A percentile compares a stretch with the other conserved stretches of the same genome.
Conservation (phyloP, 1,284 basidiomycete species). For the Cryptococcus wingfieldii region DNA sequence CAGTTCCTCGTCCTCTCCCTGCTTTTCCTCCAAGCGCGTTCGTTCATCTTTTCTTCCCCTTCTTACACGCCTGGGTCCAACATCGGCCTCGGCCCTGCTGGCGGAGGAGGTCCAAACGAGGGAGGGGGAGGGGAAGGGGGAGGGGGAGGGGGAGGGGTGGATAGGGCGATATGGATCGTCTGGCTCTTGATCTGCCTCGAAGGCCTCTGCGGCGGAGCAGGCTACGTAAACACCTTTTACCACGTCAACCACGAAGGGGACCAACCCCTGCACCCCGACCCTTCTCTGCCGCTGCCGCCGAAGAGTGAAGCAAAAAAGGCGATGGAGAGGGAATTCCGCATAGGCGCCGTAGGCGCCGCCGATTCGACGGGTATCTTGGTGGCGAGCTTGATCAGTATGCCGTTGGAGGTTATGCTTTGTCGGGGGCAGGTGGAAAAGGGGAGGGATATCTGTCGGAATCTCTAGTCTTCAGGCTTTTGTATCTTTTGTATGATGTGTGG, state of each 20-base stretch:
- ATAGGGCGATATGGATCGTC: conserved; percentile 60
- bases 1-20: conserved; percentile 61
- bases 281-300: no score
- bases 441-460: conserved; percentile 64
- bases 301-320: conserved; percentile 21
- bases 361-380: conserved; percentile 59
- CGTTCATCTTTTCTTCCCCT: conserved; percentile 40
- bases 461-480: conserved; percentile 48
- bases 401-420: conserved; percentile 76
- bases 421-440: conserved; percentile 67
- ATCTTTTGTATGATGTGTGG: neutral
- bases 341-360: conserved; percentile 69
- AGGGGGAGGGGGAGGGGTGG: conserved; percentile 33
- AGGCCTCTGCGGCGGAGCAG: conserved; percentile 82
- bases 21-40: conserved; percentile 50
- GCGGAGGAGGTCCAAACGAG: neutral
- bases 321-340: conserved; percentile 75
- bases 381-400: conserved; percentile 73
- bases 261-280: conserved; percentile 46
- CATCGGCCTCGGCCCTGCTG: neutral
- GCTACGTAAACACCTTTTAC: conserved; percentile 89
- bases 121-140: no score
- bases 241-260: conserved; percentile 67
- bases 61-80: conserved; percentile 24
- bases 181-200: conserved; percentile 77